These are phyloP conservation scores for Clohesyomyces aquaticus DNA, from an alignment of 495 filamentous ascomycete species.

Conservation along the genomic window DNA sequence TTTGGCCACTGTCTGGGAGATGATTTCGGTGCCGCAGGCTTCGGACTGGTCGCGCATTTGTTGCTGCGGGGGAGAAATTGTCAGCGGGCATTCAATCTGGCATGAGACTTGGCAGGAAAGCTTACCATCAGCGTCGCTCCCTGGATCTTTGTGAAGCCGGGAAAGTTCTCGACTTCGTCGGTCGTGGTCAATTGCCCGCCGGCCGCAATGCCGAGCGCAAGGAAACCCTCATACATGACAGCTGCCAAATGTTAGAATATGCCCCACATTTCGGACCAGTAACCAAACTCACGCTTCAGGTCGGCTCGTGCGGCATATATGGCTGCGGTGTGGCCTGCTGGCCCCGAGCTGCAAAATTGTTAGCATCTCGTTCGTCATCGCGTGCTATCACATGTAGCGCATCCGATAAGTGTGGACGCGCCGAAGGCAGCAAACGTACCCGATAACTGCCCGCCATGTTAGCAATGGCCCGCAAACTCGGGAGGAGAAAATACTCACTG, in stretches of 20 bases:
- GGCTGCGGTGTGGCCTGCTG: conserved; percentile 94
- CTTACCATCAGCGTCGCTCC: conserved; percentile 81
- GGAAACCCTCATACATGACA: conserved; percentile 95
- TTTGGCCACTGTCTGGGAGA: conserved; percentile 86
- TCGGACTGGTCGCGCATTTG: conserved; percentile 90
- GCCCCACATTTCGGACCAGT: not conserved
- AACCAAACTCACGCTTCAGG: conserved; percentile 67
- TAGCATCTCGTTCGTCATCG: conserved; percentile 16
- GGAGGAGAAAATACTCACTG: conserved; percentile 39
- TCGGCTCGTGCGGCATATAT: conserved; percentile 95
- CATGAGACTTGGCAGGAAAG: not conserved
- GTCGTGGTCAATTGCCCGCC: conserved; percentile 97
- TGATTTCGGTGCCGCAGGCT: conserved; percentile 87
- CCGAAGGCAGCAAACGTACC: conserved; percentile 36
- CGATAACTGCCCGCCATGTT: conserved; percentile 42
- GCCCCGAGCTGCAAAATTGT: conserved; percentile 75
- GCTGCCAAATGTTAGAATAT: conserved; percentile 51
- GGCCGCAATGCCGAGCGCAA: conserved; percentile 93
- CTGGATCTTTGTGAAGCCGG: conserved; percentile 87
- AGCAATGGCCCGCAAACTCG: conserved; percentile 12
- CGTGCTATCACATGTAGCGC: conserved; percentile 7
- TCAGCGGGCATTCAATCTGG: not conserved
- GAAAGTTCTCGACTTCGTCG: conserved; percentile 97
- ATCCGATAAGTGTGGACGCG: conserved; percentile 6
- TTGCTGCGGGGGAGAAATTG: conserved; percentile 59